Evolutionary conservation across 2,329 filamentous ascomycete genomes (phyloP), one percentile per base, ranked within the genome.

Genomic region (Fusarium transvaalense): DNA sequence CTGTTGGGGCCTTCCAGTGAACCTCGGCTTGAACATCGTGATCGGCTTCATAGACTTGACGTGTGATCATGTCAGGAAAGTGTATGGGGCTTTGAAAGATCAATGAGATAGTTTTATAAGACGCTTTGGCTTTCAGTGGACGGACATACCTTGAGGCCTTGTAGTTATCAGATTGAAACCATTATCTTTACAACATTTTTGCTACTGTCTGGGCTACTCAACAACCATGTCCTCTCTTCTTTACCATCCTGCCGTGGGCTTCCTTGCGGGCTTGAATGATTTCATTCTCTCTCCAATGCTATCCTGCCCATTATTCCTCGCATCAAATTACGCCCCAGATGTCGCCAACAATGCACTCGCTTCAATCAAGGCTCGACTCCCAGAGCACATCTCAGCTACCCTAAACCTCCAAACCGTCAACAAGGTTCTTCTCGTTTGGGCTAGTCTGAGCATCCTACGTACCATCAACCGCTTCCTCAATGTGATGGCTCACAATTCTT

Each of bases 401-500:
- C 61, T 71, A n/a, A 37, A 66, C 21, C 37, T 64, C 10, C 13
- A 46, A 10, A 48, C 37, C 0, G 32, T 52, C 32, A 66, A 56
- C 23, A 63, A 55, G 14, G 41, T 48, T 13, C 56, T 75, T 3
- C 55, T 63, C 32, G 58, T 72, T 8, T 67, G 76, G 10, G 35
- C 77, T 13, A 72, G 52, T 4, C 23, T 78, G 9, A 69, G 74
- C 9, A 8, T 76, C 13, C 12, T 76, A 8, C 63, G 66, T 12
- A 29, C 41, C 34, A 32, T 74, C 66, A 78, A 78, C 56, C 38
- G 51, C 8, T 46, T 42, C 3, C 64, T 77, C 10, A 77, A 74
- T 53, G 47, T 55, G 15, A 72, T 75, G 69, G 76, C 75, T 5
- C 64, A 64, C 47, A 78, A 78, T n/a, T 71, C 71, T 10, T 77